Evolutionary conservation across 2,329 filamentous ascomycete genomes (phyloP), one percentile per base, ranked within the genome.

Genomic region (Lachnellula suecica): DNA sequence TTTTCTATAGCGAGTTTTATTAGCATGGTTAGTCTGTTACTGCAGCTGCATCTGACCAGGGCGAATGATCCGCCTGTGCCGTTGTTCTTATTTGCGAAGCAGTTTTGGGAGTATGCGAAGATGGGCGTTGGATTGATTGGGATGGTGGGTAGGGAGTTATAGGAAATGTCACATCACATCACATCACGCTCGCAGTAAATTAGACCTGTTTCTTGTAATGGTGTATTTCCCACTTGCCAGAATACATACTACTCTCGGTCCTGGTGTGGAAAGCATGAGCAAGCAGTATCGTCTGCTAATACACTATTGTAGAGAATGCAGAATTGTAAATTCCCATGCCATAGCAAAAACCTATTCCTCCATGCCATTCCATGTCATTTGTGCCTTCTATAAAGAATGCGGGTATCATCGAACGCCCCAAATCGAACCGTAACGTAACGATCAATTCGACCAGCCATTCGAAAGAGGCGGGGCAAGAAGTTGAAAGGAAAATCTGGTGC

Each of bases 1-100:
- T 89, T 91, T 66, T 89, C 85, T 47, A 82, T 88, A 57, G 85
- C 87, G 34, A 88, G 84, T 71, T 91, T 89, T 71, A 79, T 89
- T 62, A 89, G 82, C 71, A 88, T 91, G 84, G 79, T 84, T 48
- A 79, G 81, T 10, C 71, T 91, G 46, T 75, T 91, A 19, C 71
- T 83, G 9, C 84, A 90, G 65, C 76, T 88, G 49, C 84, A 91
- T 50, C 44, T 68, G 4, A 63, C 65, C 11, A 56, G 66, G 17
- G 64, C 52, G 29, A 63, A 67, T 44, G 61, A 65, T 45, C 63
- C 62, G 4, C 57, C 62, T 10, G 61, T 68, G 13, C 66, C 65
- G 9, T 41, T 66, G 9, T 63, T 66, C 27, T 43, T 57, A 15
- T 56, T 66, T 51, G 57, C 53, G 15, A 59, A 54, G 27, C 35